Base-by-base conservation (phyloP, 441 rosid species). In the Cnidoscolus chayamansa region DNA sequence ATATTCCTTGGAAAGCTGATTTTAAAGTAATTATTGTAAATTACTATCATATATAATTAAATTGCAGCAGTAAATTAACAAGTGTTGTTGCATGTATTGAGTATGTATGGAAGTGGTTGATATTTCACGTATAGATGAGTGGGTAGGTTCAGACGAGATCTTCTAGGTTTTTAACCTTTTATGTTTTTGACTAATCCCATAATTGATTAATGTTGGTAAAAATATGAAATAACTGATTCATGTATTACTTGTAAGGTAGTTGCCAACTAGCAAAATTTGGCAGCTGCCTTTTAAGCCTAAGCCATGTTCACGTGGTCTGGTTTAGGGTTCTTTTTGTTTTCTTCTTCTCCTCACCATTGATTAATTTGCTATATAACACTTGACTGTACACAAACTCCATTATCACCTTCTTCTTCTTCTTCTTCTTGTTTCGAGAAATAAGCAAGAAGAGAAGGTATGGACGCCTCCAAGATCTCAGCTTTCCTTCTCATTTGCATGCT, bases 251-350 rank as follows among this genome's bases (percentile, higher is more conserved):
- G 65, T 40, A 78, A 63, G 66, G 19, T 67, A n/a, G n/a, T 19
- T 76, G 88, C 82, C 91, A 84, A 80, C 89, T 84, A 76, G 87
- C 89, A 81, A 71, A 78, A 3, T 81, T 84, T 83, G 91, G 81
- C 87, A 72, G 83, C 66, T 82, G 74, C 78, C 76, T 48, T 75
- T 55, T 15, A 62, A 47, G 72, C 56, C 54, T 57, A 62, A 55
- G 76, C 70, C 83, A 63, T 62, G 72, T 81, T 86, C 90, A 88
- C 92, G 90, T 88, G 93, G 82, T 66, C 56, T 77, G 81, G 78
- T 79, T 30, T 71, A 69, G 63, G 80, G 74, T 70, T 11, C 10
- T 6, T 40, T 40, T 40, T 6, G 4, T 74, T 76, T 63, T 65
- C 59, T 79, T 74, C 12, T 73, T n/a, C 65, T 47, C 62, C 60